Evolutionary conservation across 2,329 filamentous ascomycete genomes (phyloP), one percentile per base, ranked within the genome.

Genomic region (Calonectria pseudoreteaudii): DNA sequence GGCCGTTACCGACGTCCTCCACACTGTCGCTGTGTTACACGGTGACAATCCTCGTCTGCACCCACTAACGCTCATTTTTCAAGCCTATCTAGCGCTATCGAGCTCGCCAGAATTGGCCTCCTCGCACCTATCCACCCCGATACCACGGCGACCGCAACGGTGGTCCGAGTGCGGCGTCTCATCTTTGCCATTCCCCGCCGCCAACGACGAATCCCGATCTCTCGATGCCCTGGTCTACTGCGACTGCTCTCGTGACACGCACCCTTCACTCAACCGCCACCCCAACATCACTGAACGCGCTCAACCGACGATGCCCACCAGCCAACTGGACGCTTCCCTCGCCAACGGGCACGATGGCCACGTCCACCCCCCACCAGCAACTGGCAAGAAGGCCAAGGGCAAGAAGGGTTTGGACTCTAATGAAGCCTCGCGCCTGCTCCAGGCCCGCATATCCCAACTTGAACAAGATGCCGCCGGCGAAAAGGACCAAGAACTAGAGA

Each of bases 401-500:
- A 98, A 97, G 87, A 98, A 97, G 86, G 88, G 91, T 62, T 87
- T 94, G 77, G 96, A 98, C 83, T 94, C 95, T 26, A 94, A 92
- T 80, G 97, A 98, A 85, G 95, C 96, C 60, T 95, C 95, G 75
- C 97, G 98, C 85, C 90, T 98, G 77, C 91, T 99, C 66, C 94
- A 96, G 76, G 95, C 96, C 75, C 95, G 97, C 82, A 98, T 99
- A 83, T 96, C 95, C 28, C 97, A 98, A 86, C 88, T 99, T 73
- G 97, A 99, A 85, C 94, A 95, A 76, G 96, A 98, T 88, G 94
- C 94, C 65, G 95, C 95, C 14, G 95, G 95, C 73, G 96, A 98
- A 84, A 98, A 97, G 85, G 96, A 98, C 80, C 95, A 98, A 86
- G 96, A 98, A 86, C 92, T 94, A 74, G 97, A 98, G 88, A 98